phyloP scores from a whole-genome alignment of 345 rosid genomes.

The Heritiera littoralis region DNA sequence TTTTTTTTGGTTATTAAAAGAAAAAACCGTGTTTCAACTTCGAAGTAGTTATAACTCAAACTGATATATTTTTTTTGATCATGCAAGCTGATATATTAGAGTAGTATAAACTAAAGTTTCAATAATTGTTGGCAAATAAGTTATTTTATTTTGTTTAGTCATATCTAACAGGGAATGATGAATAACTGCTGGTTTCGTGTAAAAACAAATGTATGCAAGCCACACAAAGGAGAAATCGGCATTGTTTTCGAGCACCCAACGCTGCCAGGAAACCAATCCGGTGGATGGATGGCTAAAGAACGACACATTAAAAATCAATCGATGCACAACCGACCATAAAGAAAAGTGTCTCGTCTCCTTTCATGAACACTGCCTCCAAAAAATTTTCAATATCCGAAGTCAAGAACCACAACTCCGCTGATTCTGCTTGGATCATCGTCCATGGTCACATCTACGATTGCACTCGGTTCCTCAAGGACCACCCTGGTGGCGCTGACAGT shows the following conservation, averaged over 20 bases:
- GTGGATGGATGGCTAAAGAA: conserved; percentile 97
- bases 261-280: conserved; percentile 80
- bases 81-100: too few relatives aligned
- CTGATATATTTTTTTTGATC: too few relatives aligned
- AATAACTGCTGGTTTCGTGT: conserved; percentile 96
- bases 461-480: conserved; percentile 81
- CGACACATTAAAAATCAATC: conserved; percentile 56
- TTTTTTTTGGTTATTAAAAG: too few relatives aligned
- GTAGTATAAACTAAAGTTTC: too few relatives aligned
- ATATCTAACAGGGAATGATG: conserved; percentile 83
- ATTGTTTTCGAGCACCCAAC: conserved; percentile 93
- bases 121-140: too few relatives aligned
- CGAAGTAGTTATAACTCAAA: too few relatives aligned
- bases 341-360: conserved; percentile 86
- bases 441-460: conserved; percentile 93
- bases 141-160: background rate
- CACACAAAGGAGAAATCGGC: conserved; percentile 84
- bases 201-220: conserved; percentile 68
- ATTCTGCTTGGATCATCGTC: conserved; percentile 90
- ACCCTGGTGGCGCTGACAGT: conserved; percentile 86
- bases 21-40: too few relatives aligned
- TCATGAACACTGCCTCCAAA: conserved; percentile 77
- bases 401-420: conserved; percentile 60
- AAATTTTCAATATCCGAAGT: conserved; percentile 72
- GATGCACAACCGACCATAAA: conserved; percentile 51